A percentile compares a stretch with the other conserved stretches of the same genome.
Conservation (phyloP, 768 basidiomycete genomes). For the Strobilomyces confusus region DNA sequence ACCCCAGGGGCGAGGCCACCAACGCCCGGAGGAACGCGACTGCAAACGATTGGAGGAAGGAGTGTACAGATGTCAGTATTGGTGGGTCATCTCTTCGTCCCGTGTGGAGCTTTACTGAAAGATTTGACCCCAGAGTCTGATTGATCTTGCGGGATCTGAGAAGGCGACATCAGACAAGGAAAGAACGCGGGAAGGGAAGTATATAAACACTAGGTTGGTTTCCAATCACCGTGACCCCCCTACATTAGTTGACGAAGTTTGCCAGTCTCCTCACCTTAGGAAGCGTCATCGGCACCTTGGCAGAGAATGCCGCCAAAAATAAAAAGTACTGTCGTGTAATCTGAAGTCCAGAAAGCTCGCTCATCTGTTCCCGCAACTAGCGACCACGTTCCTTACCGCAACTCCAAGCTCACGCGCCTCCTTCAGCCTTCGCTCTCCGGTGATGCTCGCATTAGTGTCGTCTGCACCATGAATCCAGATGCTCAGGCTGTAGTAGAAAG, state of each 20-base stretch:
- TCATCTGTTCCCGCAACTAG: conserved; percentile 28
- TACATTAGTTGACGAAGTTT: neutral
- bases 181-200: conserved; percentile 91
- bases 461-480: conserved; percentile 94
- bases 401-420: conserved; percentile 91
- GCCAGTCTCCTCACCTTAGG: conserved; percentile 85
- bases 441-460: conserved; percentile 92
- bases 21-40: conserved; percentile 55
- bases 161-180: conserved; percentile 95
- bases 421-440: conserved; percentile 94
- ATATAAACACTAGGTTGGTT: conserved; percentile 83
- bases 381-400: conserved; percentile 92
- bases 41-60: conserved; percentile 75
- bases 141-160: conserved; percentile 96
- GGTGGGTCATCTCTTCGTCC: conserved; percentile 35
- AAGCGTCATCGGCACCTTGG: conserved; percentile 86
- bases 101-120: neutral
- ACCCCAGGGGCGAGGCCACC: conserved; percentile 52
- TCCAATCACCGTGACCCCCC: neutral
- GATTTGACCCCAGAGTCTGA: conserved; percentile 59
- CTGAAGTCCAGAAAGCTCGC: neutral
- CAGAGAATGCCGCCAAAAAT: conserved; percentile 77
- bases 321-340: conserved; percentile 47
- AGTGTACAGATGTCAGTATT: conserved; percentile 76
- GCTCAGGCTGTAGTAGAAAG: conserved; percentile 74